Evolutionary conservation across 73 alveolate genomes (phyloP), one percentile per base, ranked within the genome.

Genomic region (Paramecium tetraurelia): DNA sequence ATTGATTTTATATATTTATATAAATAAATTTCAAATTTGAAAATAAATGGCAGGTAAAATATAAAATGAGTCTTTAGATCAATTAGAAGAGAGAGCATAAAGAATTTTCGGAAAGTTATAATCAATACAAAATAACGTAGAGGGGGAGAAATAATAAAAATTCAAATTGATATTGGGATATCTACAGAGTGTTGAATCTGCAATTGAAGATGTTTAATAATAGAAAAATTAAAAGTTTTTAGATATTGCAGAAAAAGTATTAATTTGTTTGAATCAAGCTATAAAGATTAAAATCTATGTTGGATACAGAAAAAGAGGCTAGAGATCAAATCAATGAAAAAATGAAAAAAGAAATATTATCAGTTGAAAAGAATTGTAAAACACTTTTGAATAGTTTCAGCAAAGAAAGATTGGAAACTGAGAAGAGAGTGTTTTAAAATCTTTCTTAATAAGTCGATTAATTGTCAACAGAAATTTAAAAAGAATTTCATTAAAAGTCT

Each of bases 371-470:
- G 77, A 80, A 80, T 46, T 80, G 90, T 63, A 80, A 80, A 80
- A 46, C 44, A 21, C 44, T 80, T 7, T 48, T 80, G 76, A 80
- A 80, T 24, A 80, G 90, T 80, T 80, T 80, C 57, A 44, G 90
- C 72, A 63, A 89, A 48, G 94, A 89, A 53, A 89, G 94, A 71
- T 63, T 70, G 75, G 94, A 89, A 31, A 89, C 92, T 71, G 94
- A 89, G 44, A 89, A 83, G 50, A 89, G 94, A 71, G 90, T 89
- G 48, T 89, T 70, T 46, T 71, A 89, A 71, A 89, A 89, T 20
- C 75, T 89, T 35, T 70, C 86, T n/a, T 70, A 58, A 44, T 50
- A 89, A 89, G 87, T 89, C 43, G 94, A 89, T 71, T 33, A 40
- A 44, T 89, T 89, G 31, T 70, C 94, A 18, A 72, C 46, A 4